phyloP scores from a whole-genome alignment of 2,329 filamentous ascomycete species.

The Camillea tinctor region DNA sequence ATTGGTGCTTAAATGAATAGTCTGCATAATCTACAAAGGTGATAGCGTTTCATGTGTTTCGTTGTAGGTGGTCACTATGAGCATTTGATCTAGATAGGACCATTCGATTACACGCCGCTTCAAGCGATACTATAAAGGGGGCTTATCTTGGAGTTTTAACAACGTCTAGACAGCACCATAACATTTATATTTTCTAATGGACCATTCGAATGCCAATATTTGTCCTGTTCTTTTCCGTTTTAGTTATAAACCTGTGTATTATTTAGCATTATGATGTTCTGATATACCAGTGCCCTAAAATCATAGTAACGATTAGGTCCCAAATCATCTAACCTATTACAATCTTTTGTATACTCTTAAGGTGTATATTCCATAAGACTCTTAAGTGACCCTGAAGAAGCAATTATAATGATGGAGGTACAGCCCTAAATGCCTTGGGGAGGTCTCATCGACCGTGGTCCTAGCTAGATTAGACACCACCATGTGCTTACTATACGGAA shows the following conservation, averaged over 20 bases:
- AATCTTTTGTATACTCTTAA: neutral
- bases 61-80: neutral
- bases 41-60: constrained; percentile 14
- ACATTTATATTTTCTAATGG: neutral
- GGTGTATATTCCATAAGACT: neutral
- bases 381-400: no score
- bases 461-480: neutral
- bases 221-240: neutral
- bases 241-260: neutral
- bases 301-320: no score
- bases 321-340: no score
- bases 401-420: no score
- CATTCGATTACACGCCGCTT: neutral
- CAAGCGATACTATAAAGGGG: neutral
- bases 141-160: neutral
- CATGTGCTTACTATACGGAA: neutral
- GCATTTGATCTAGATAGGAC: neutral
- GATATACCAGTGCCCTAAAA: neutral
- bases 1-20: constrained; percentile 39
- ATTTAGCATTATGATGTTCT: neutral
- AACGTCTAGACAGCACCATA: neutral
- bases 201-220: neutral
- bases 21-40: constrained; percentile 11
- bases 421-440: neutral
- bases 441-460: neutral